Evolutionary conservation across 345 rosid genomes (phyloP).

Genomic region (Brassica carinata): DNA sequence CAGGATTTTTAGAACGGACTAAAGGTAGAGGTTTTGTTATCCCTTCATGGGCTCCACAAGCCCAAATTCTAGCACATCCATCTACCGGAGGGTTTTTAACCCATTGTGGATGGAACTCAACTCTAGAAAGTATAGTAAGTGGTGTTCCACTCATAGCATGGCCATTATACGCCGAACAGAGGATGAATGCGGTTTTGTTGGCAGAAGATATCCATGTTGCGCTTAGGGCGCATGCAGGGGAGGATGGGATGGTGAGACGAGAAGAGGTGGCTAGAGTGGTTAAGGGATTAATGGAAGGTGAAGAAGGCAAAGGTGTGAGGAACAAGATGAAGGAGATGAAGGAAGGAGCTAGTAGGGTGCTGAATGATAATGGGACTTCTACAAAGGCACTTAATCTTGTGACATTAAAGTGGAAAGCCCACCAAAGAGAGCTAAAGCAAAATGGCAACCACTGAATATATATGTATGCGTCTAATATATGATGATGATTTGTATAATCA

Average conservation of each 20-base stretch:
- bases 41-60: conserved; percentile 90
- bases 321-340: conserved; percentile 59
- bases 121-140: conserved; percentile 68
- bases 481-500: conserved; percentile 4
- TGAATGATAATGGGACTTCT: conserved; percentile 59
- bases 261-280: conserved; percentile 60
- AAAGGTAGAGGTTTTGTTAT: conserved; percentile 59
- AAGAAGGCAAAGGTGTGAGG: conserved; percentile 67
- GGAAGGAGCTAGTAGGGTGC: conserved; percentile 49
- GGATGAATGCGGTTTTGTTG: conserved; percentile 73
- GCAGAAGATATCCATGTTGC: conserved; percentile 52
- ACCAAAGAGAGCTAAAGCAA: conserved; percentile 24
- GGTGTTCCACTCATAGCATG: conserved; percentile 88
- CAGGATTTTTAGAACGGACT: conserved; percentile 69
- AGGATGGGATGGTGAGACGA: conserved; percentile 49
- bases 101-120: conserved; percentile 94
- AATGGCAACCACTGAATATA: conserved; percentile 25
- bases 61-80: conserved; percentile 67
- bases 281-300: conserved; percentile 69
- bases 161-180: conserved; percentile 93
- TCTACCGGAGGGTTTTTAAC: conserved; percentile 81
- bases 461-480: neutral
- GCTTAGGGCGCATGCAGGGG: conserved; percentile 42
- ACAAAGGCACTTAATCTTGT: conserved; percentile 49
- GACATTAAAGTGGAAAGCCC: conserved; percentile 55